Conservation (phyloP, 192 early-diverging fungal species). For the Gigaspora rosea region DNA sequence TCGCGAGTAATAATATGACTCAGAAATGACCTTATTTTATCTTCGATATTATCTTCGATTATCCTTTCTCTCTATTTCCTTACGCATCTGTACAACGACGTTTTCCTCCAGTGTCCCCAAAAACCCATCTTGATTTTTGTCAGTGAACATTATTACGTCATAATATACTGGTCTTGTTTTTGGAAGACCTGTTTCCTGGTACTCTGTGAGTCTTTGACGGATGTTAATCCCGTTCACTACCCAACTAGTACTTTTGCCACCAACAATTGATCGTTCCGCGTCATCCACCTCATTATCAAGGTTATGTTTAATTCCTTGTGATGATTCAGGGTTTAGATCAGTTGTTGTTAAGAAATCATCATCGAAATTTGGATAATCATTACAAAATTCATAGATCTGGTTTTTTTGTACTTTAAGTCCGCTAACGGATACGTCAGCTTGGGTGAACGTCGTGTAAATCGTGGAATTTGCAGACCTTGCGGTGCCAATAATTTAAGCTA, state of each 20-base stretch:
- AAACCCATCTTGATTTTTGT: slow-evolving; percentile 8
- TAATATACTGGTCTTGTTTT: neutral
- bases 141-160: neutral
- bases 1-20: neutral
- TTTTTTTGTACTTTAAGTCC: slow-evolving; percentile 6
- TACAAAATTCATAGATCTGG: too few species aligned
- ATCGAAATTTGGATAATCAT: neutral
- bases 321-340: neutral
- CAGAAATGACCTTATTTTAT: neutral
- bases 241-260: slow-evolving; percentile 6
- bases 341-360: neutral
- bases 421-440: slow-evolving; percentile 12
- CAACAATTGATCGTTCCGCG: neutral
- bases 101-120: slow-evolving; percentile 5
- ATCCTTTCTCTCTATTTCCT: neutral
- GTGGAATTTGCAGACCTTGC: slow-evolving; percentile 6
- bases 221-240: neutral
- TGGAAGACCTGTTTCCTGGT: neutral
- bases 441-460: neutral
- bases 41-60: neutral
- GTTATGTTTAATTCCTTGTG: slow-evolving; percentile 13
- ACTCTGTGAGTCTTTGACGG: neutral
- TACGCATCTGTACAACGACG: neutral
- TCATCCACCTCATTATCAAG: neutral
- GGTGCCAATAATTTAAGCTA: slow-evolving; percentile 23